Evolutionary conservation across 139 green algal species (phyloP), one percentile per base, ranked within the genome.

Genomic region (Chlamydomonas incerta): DNA sequence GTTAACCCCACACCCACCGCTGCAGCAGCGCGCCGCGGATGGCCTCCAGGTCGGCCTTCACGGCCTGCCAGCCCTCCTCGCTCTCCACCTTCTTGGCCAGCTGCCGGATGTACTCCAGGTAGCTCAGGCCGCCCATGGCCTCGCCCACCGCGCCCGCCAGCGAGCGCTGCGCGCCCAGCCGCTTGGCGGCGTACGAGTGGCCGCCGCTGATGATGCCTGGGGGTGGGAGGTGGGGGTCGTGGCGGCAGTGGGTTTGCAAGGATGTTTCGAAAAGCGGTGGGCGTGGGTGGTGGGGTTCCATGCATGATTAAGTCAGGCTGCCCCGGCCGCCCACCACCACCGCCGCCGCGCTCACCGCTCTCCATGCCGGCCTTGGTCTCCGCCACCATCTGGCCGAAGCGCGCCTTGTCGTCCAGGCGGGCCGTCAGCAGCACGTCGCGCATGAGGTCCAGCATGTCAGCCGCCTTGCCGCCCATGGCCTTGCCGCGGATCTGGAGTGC

Each of bases 351-450:
- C 82, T 72, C 75, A 90, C 89, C 88, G 29, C 89, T 88, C 91
- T 99, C 98, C 85, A 99, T 88, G 60, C 89, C 88, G 20, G 95
- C 90, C 88, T 96, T 97, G 79, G 95, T 98, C 92, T 99, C 98
- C 23, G 97, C 87, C 37, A 99, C 97, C 95, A 99, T 99, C 94
- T 99, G 96, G 72, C 93, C 96, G 95, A 99, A 99, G 81, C 98
- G 94, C 20, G 95, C 84, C 52, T 93, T 88, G 93, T 99, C 96
- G 77, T 99, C 95, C 66, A 99, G 90, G 20, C 92, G 87, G 0
- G 94, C 94, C 33, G 93, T 95, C 35, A 95, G 74, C 74, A 99
- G 91, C 26, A 99, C 85, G 88, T 98, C 96, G 1, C 85, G 81
- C 90, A 96, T 93, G 23, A 99, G 87, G 37, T 95, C 92, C n/a